Evolutionary conservation across 2,329 filamentous ascomycete genomes (phyloP), one percentile per base, ranked within the genome.

Genomic region (Calonectria pauciramosa): DNA sequence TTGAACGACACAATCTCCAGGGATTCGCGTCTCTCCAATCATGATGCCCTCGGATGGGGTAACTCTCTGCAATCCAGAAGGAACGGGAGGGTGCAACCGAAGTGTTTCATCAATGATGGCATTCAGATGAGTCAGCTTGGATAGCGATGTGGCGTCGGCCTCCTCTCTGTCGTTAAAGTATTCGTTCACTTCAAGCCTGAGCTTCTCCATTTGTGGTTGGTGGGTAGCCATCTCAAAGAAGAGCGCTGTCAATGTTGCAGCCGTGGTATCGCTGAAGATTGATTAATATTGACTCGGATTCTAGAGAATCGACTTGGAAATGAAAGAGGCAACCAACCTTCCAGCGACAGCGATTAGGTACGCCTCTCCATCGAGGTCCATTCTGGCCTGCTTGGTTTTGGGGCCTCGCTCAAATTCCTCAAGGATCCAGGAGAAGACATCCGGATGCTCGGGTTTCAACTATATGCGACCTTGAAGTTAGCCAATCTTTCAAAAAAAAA

Each of bases 351-450:
- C 68, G 10, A 74, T 74, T 6, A 71, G 30, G 13, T 74, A 54
- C 1, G 72, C 72, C n/a, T 74, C 72, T 30, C 72, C 72, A n/a
- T 64, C 30, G 11, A 74, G 72, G n/a, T 71, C 64, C 36, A 71
- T 18, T 7, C n/a, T 59, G 4, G 59, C 63, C 14, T 71, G 68
- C 14, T 68, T 76, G 41, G 32, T 73, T 60, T 66, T 74, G 28
- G 64, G 0, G 74, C 47, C 18, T 30, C 79, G 81, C 8, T 84
- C 81, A 1, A 20, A 63, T 28, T 63, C 56, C 20, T 80, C 71
- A 34, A 84, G 49, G 8, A 85, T 80, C 80, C 81, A 82, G 7
- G 82, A 81, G 47, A 84, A 85, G 4, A 84, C 76, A 23, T 85
- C 83, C 0, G 82, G 77, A 4, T 76, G 71, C 13, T 79, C 77